Conservation (phyloP, 805 yeast genomes). For the Candida golubevii region DNA sequence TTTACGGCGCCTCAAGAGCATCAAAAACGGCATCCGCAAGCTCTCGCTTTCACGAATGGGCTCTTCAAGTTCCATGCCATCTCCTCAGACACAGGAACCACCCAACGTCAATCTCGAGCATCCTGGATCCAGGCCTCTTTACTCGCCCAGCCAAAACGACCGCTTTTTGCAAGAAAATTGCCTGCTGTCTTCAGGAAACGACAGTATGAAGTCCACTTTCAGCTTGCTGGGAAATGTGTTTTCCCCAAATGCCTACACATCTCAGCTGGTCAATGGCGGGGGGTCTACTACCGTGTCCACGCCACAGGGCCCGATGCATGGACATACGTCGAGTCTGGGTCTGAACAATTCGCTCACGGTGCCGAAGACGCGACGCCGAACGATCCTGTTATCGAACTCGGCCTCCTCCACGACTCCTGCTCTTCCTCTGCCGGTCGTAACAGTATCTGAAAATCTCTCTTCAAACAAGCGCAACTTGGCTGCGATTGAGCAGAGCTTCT, state of each 20-base stretch:
- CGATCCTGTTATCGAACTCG: constrained; percentile 21
- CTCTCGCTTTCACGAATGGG: constrained; percentile 23
- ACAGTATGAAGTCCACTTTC: constrained; percentile 12
- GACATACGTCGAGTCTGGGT: constrained; percentile 14
- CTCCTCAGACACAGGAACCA: constrained; percentile 1
- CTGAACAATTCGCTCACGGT: constrained; percentile 6
- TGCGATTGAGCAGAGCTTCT: constrained; percentile 33
- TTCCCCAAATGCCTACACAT: not conserved
- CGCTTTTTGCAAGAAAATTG: constrained; percentile 7
- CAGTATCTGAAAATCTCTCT: constrained; percentile 34
- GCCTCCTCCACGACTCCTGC: constrained; percentile 25
- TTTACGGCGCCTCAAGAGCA: constrained; percentile 32
- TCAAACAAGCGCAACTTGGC: constrained; percentile 24
- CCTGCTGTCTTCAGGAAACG: constrained; percentile 14
- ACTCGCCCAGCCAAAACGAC: constrained; percentile 11
- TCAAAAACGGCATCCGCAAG: constrained; percentile 37
- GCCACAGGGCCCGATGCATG: constrained; percentile 8
- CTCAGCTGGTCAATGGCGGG: not conserved
- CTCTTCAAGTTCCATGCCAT: constrained; percentile 3
- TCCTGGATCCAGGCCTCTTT: not conserved
- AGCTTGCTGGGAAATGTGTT: constrained; percentile 7
- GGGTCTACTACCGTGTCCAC: constrained; percentile 2
- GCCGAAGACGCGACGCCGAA: constrained; percentile 17
- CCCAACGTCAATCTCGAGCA: not conserved
- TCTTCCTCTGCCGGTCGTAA: constrained; percentile 35